Percentiles rank a stretch among this genome's conserved stretches.
These are phyloP conservation scores for Fraxinus paxiana DNA, from an alignment of 305 asterid species.

Conservation along the genomic window DNA sequence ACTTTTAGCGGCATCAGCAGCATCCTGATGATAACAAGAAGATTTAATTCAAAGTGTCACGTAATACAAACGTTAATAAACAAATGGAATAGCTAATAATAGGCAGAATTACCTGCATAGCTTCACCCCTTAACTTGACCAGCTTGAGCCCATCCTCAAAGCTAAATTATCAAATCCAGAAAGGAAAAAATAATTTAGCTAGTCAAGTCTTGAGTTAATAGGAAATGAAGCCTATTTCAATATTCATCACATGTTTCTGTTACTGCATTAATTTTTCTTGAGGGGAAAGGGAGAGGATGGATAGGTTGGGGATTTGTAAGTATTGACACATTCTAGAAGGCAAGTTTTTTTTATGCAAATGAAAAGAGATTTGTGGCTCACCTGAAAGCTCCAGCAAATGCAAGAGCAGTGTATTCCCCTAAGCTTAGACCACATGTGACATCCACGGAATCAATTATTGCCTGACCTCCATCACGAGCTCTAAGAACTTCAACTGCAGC, in stretches of 20 bases:
- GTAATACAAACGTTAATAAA: not conserved
- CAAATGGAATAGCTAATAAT: conserved; percentile 14
- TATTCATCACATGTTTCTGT: not conserved
- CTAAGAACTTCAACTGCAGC: conserved; percentile 97
- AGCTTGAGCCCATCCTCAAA: conserved; percentile 97
- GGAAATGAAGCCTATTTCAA: not conserved
- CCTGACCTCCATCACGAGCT: conserved; percentile 90
- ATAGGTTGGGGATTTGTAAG: not conserved
- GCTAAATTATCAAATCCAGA: conserved; percentile 39
- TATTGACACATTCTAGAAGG: not conserved
- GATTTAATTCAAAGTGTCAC: conserved; percentile 1
- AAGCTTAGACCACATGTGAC: conserved; percentile 94
- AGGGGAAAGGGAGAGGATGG: not conserved
- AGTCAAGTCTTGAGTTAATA: not conserved
- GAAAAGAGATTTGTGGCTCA: conserved; percentile 25
- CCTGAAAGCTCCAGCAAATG: conserved; percentile 98
- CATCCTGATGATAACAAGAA: conserved; percentile 51
- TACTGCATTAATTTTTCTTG: not conserved
- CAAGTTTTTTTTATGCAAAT: not conserved
- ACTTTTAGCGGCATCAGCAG: conserved; percentile 91
- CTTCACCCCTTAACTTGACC: conserved; percentile 95
- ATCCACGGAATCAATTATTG: conserved; percentile 82
- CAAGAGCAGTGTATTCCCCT: conserved; percentile 97
- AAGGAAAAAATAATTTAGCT: not conserved
- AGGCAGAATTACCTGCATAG: conserved; percentile 72